Evolutionary conservation across 371 early-diverging fungal species (phyloP).

Genomic region (Batkoa obscura): DNA sequence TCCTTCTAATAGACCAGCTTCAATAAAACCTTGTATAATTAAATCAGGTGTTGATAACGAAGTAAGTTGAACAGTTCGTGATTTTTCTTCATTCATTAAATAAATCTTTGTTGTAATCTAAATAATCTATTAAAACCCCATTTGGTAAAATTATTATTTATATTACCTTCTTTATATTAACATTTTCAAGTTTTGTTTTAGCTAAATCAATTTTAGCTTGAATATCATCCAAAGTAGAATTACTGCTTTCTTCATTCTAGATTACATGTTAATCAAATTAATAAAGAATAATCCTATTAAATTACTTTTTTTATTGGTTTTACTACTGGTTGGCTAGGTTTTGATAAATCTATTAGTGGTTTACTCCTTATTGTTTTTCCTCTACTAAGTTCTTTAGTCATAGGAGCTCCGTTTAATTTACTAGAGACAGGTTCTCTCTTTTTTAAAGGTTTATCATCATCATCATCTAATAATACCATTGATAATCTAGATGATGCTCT

Average conservation of each 20-base stretch:
- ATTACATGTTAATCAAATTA: background rate
- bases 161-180: slow-evolving; percentile 3
- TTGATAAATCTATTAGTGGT: background rate
- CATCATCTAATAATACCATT: background rate
- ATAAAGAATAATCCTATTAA: background rate
- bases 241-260: too few species aligned
- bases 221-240: too few species aligned
- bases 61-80: slow-evolving; percentile 45
- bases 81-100: slow-evolving; percentile 41
- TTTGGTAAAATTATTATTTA: background rate
- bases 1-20: slow-evolving; percentile 23
- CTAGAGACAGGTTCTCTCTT: background rate
- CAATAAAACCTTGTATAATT: slow-evolving; percentile 36
- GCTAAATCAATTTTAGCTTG: background rate
- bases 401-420: background rate
- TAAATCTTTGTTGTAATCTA: slow-evolving; percentile 47
- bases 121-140: background rate
- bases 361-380: background rate
- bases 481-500: background rate
- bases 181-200: background rate
- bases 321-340: too few species aligned
- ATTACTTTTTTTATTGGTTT: background rate
- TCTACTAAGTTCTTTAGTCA: background rate
- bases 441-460: background rate
- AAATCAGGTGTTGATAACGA: slow-evolving; percentile 41